Evolutionary conservation across 2,329 filamentous ascomycete genomes (phyloP), one percentile per base, ranked within the genome.

Genomic region (Diaporthe citrichinensis): DNA sequence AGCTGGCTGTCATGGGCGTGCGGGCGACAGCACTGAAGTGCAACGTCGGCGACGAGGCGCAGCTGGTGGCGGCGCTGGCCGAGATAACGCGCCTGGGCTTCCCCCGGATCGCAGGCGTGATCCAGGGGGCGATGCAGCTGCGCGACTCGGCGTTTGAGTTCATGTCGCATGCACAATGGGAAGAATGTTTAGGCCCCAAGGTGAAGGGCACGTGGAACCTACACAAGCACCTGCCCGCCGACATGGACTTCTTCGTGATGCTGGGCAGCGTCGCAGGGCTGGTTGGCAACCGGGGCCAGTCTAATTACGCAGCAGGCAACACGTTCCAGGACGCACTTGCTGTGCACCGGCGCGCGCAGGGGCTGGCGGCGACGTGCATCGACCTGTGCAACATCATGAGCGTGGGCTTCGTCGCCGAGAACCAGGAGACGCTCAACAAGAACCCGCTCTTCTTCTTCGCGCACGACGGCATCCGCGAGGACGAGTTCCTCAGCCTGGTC

Each of bases 91-190:
- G 41, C 36, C 69, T 61, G 7, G 36, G 79, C 61, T 82, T 78
- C 83, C 84, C 73, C 0, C 59, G 41, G 23, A 80, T 86, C 49
- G 76, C 81, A 72, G 83, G 86, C 41, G 78, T 87, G 53, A 76
- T 88, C 20, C 86, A 88, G 71, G 81, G 80, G 2, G 73, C 75
- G 25, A 76, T 76, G 75, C 49, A 72, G 34, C 69, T 76, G 28
- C 59, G 59, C 31, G 75, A 76, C 34, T 76, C 73, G 6, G 59
- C 59, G 28, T 72, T 74, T 17, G 75, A 76, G 53, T 72, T 62
- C 58, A 76, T 76, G 76, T 61, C 69, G 9, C 62, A 73, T 39
- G 69, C 61, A 23, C 68, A 77, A 15, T 77, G 69, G 68, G 34
- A 69, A 14, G 61, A 51, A 1, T 67, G 59, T 1, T 34, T 77